Percentiles rank a stretch among this genome's conserved stretches.
phyloP scores from a whole-genome alignment of 345 rosid genomes.

The Pistacia integerrima region DNA sequence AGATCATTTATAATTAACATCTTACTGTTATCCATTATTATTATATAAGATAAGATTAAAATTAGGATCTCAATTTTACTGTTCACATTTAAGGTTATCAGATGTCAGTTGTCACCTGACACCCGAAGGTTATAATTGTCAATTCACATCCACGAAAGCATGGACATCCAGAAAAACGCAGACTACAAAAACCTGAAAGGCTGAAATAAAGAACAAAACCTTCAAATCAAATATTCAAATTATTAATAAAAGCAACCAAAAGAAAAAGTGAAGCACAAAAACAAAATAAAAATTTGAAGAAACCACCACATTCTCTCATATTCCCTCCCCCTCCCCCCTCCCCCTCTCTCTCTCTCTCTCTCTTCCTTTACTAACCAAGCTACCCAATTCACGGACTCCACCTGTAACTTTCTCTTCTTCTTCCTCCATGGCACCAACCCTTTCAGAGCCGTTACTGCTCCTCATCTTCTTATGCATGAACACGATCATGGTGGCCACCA shows the following conservation, averaged over 20 bases:
- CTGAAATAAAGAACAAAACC: neutral
- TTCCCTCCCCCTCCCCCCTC: conserved; percentile 26
- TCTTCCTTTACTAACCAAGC: conserved; percentile 10
- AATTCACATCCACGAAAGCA: too few relatives aligned
- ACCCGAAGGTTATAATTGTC: too few relatives aligned
- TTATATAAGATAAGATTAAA: too few relatives aligned
- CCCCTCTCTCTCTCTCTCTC: conserved; percentile 25
- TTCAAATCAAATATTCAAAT: neutral
- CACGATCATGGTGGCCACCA: neutral
- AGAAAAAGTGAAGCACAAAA: neutral
- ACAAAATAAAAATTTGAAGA: neutral
- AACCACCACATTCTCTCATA: conserved; percentile 21
- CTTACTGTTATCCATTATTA: too few relatives aligned
- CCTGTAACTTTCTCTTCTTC: conserved; percentile 28
- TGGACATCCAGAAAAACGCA: too few relatives aligned
- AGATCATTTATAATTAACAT: too few relatives aligned
- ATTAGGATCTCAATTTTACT: too few relatives aligned
- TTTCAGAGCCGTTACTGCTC: neutral
- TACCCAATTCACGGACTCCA: neutral
- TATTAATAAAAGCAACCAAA: neutral
- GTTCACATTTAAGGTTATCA: too few relatives aligned
- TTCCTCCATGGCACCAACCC: conserved; percentile 25
- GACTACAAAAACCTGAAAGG: neutral
- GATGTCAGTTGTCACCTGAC: too few relatives aligned
- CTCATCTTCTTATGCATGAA: neutral